Conservation (phyloP, 768 basidiomycete species). For the Tylopilus plumbeoviolaceoides region DNA sequence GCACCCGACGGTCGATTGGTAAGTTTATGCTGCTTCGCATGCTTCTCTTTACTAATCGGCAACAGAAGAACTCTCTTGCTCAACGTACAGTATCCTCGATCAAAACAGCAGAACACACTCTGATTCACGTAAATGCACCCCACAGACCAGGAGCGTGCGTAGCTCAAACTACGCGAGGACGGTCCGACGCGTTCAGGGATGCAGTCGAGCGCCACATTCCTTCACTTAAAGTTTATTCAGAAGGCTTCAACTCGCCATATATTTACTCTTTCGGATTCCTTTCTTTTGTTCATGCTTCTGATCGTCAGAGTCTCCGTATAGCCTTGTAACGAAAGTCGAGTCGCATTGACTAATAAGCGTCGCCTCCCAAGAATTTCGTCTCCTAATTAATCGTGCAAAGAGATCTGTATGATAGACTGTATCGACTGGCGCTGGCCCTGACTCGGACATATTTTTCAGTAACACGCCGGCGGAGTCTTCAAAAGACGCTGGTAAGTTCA, state of each 20-base stretch:
- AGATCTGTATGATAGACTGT: too few relatives aligned
- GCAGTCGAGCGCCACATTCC: neutral
- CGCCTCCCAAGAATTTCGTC: conserved; percentile 12
- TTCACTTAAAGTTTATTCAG: neutral
- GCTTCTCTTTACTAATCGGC: neutral
- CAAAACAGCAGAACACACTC: neutral
- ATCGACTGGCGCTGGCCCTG: too few relatives aligned
- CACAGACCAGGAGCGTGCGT: too few relatives aligned
- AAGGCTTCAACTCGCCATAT: neutral
- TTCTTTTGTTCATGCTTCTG: conserved; percentile 12
- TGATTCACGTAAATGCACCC: conserved; percentile 6
- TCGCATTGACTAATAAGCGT: conserved; percentile 12
- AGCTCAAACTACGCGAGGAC: too few relatives aligned
- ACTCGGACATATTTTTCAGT: neutral
- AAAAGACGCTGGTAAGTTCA: neutral
- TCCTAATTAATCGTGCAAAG: neutral
- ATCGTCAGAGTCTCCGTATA: conserved; percentile 3
- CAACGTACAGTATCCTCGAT: neutral
- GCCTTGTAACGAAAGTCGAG: neutral
- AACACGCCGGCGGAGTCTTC: neutral
- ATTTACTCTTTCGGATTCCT: neutral
- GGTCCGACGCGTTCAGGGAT: neutral
- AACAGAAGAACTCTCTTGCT: neutral
- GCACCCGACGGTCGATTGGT: neutral
- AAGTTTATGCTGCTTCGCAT: neutral